Evolutionary conservation across 2,329 filamentous ascomycete species (phyloP).

Genomic region (Cladobotryum mycophilum): DNA sequence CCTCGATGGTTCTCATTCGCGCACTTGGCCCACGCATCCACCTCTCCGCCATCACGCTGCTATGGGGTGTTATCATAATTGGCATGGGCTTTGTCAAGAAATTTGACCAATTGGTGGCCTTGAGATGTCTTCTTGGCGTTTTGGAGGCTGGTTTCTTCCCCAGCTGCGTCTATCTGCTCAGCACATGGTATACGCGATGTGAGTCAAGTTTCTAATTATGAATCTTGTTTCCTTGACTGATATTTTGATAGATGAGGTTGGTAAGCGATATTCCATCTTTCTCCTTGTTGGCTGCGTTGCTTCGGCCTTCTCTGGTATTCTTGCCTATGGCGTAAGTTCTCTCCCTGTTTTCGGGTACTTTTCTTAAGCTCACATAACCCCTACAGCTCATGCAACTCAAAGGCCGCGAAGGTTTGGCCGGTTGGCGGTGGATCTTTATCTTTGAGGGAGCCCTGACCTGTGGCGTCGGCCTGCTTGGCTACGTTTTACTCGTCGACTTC

Average conservation of each 20-base stretch:
- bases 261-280: slow-evolving; percentile 62
- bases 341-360: slow-evolving; percentile 11
- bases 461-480: slow-evolving; percentile 41
- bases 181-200: slow-evolving; percentile 66
- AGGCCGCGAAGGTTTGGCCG: slow-evolving; percentile 46
- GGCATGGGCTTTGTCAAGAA: slow-evolving; percentile 57
- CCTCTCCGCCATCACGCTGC: slow-evolving; percentile 45
- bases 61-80: slow-evolving; percentile 58
- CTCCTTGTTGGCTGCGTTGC: slow-evolving; percentile 64
- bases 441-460: slow-evolving; percentile 50
- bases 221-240: background rate
- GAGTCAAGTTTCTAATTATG: slow-evolving; percentile 22
- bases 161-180: slow-evolving; percentile 64
- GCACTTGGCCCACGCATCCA: slow-evolving; percentile 57
- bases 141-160: slow-evolving; percentile 70
- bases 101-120: slow-evolving; percentile 45
- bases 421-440: slow-evolving; percentile 65
- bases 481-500: slow-evolving; percentile 58
- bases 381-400: slow-evolving; percentile 55
- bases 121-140: slow-evolving; percentile 55
- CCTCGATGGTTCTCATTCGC: slow-evolving; percentile 62
- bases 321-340: slow-evolving; percentile 58
- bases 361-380: slow-evolving; percentile 15
- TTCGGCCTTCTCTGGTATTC: slow-evolving; percentile 59
- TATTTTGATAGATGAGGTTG: slow-evolving; percentile 50